phyloP scores from a whole-genome alignment of 2,329 filamentous ascomycete species.

The Epichloe sibirici region DNA sequence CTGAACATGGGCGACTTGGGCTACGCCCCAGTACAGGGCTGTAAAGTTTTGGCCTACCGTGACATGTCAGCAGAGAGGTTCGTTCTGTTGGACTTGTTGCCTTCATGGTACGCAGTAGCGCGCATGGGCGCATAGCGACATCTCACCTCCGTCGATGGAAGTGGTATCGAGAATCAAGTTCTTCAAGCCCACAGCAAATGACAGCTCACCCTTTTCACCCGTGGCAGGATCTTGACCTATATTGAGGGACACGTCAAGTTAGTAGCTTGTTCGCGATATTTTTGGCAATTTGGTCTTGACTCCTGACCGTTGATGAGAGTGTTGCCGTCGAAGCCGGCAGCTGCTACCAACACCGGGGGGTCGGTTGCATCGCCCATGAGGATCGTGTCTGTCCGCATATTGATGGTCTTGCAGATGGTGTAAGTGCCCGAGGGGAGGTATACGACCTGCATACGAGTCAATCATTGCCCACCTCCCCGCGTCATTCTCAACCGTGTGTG shows the following conservation, averaged over 20 bases:
- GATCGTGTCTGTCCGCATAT: conserved; percentile 31
- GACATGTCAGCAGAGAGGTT: not conserved
- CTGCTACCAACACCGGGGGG: conserved; percentile 30
- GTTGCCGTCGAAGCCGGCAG: conserved; percentile 21
- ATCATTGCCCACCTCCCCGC: not conserved
- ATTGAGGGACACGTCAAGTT: not conserved
- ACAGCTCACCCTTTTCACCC: conserved; percentile 22
- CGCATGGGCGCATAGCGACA: not conserved
- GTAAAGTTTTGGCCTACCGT: conserved; percentile 20
- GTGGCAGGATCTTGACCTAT: conserved; percentile 22
- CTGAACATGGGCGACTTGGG: conserved; percentile 28
- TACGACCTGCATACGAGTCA: conserved; percentile 17
- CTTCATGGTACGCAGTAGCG: not conserved
- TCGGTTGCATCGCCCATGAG: conserved; percentile 33
- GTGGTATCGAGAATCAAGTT: conserved; percentile 32
- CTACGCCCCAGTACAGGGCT: conserved; percentile 32
- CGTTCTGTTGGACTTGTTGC: not conserved
- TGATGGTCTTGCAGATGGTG: conserved; percentile 24
- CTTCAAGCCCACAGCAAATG: conserved; percentile 30
- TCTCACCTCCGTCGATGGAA: conserved; percentile 18
- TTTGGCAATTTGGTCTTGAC: not conserved
- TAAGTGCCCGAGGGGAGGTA: conserved; percentile 32
- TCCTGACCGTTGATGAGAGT: conserved; percentile 21
- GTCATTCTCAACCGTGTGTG: not conserved
- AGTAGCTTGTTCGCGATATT: not conserved